phyloP scores from a whole-genome alignment of 2,329 filamentous ascomycete species.

The Botryotinia convoluta region DNA sequence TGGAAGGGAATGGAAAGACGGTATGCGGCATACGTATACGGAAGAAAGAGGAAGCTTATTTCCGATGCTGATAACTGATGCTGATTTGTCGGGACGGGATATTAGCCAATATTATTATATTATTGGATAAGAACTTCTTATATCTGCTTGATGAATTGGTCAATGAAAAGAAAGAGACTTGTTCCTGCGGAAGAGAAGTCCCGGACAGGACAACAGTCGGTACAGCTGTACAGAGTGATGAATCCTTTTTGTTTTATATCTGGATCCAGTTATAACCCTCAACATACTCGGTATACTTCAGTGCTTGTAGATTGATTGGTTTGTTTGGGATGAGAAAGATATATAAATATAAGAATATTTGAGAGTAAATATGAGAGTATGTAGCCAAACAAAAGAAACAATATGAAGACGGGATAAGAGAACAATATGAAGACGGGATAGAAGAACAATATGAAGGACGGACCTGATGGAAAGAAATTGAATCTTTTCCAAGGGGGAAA shows the following conservation, averaged over 20 bases:
- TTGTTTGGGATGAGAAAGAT: background rate
- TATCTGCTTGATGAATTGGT: background rate
- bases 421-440: background rate
- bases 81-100: background rate
- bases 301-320: background rate
- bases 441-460: background rate
- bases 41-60: background rate
- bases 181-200: background rate
- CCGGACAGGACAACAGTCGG: background rate
- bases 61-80: too few relatives aligned
- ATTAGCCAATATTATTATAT: background rate
- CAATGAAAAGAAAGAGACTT: background rate
- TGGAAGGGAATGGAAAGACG: background rate
- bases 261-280: background rate
- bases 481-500: too few relatives aligned
- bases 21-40: too few relatives aligned
- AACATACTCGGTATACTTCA: background rate
- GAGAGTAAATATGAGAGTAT: background rate
- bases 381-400: background rate
- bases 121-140: background rate
- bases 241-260: background rate
- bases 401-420: background rate
- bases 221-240: background rate
- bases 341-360: too few relatives aligned
- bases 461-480: background rate